phyloP scores from a whole-genome alignment of 129 eudicot species.

The Smallanthus sonchifolius region DNA sequence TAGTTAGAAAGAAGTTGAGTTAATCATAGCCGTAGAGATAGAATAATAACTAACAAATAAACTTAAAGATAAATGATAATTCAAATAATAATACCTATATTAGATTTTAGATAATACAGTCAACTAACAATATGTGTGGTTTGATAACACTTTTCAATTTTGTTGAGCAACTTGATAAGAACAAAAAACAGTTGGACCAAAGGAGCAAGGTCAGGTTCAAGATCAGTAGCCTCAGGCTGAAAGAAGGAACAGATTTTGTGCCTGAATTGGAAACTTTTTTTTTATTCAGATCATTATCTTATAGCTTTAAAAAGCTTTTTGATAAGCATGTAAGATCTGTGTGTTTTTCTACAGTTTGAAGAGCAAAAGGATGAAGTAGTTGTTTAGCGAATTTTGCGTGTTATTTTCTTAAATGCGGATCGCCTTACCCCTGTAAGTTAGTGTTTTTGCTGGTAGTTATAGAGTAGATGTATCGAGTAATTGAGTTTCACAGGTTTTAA shows the following conservation, averaged over 20 bases:
- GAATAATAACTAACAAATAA: too few species aligned
- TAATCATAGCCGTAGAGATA: too few species aligned
- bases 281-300: neutral
- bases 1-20: too few species aligned
- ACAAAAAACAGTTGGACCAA: constrained; percentile 48
- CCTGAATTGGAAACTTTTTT: constrained; percentile 69
- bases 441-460: neutral
- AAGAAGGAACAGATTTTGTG: constrained; percentile 58
- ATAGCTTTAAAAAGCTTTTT: neutral
- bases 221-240: constrained; percentile 78
- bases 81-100: too few species aligned
- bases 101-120: too few species aligned
- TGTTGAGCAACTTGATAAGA: constrained; percentile 80
- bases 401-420: constrained; percentile 64
- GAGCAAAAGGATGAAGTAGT: constrained; percentile 70
- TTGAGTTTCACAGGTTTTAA: too few species aligned
- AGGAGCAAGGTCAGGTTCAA: constrained; percentile 73
- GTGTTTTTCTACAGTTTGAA: constrained; percentile 45
- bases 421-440: constrained; percentile 64
- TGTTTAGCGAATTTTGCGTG: constrained; percentile 58
- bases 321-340: neutral
- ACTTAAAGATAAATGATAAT: too few species aligned
- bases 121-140: neutral
- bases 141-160: constrained; percentile 55
- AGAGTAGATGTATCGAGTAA: too few species aligned